Evolutionary conservation across 169 alveolate species (phyloP).

Genomic region (Plasmodium fragile): DNA sequence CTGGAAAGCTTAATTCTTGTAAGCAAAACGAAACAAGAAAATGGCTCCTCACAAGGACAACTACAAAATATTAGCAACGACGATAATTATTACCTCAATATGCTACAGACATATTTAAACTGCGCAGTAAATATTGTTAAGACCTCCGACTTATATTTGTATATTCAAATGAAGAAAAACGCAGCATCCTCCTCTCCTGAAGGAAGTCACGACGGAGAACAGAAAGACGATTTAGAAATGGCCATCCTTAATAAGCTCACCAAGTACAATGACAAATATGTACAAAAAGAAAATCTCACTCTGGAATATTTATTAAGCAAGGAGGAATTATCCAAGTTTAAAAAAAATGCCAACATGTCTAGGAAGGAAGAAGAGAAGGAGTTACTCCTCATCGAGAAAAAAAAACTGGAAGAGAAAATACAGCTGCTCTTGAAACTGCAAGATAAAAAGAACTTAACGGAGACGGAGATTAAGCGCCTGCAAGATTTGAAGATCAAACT

Average conservation of each 20-base stretch:
- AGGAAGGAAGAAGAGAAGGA: slow-evolving; percentile 63
- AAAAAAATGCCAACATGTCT: neutral
- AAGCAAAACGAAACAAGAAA: slow-evolving; percentile 25
- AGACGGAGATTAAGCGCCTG: slow-evolving; percentile 59
- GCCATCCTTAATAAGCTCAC: slow-evolving; percentile 48
- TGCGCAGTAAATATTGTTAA: neutral
- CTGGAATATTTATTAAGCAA: slow-evolving; percentile 59
- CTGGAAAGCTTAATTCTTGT: slow-evolving; percentile 40
- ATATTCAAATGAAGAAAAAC: slow-evolving; percentile 23
- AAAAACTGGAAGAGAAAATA: slow-evolving; percentile 71
- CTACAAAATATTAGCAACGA: neutral
- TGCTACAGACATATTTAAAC: slow-evolving; percentile 24
- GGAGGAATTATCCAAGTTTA: slow-evolving; percentile 25
- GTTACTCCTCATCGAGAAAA: slow-evolving; percentile 59
- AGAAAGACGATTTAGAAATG: slow-evolving; percentile 25
- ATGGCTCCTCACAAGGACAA: neutral
- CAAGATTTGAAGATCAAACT: slow-evolving; percentile 44
- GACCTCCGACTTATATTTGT: slow-evolving; percentile 42
- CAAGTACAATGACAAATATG: slow-evolving; percentile 56
- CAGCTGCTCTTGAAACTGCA: slow-evolving; percentile 15
- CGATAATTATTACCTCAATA: slow-evolving; percentile 2
- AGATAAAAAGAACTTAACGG: slow-evolving; percentile 40
- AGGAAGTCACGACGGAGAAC: neutral
- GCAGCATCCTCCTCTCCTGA: neutral
- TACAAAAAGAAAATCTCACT: slow-evolving; percentile 36